Base-by-base conservation (phyloP, 176 grass and related monocot species). In the Oryza officinalis region DNA sequence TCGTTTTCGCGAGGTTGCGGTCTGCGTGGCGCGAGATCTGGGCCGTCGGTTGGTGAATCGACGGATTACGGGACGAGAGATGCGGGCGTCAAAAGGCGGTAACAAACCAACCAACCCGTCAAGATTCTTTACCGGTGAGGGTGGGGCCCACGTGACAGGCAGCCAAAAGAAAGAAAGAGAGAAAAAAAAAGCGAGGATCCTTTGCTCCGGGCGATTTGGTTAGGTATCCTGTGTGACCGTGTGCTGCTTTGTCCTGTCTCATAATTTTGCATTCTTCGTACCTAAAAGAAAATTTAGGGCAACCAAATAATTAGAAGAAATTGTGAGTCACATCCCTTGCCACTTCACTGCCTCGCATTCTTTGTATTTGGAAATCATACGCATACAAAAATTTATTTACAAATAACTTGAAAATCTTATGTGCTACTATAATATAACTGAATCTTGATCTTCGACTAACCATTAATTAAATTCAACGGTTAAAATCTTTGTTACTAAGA, bases 61-160 rank as follows among this genome's bases (percentile, higher is more conserved):
- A 35, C 6, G 5, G 33, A 72, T 59, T n/a, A n/a, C n/a, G n/a
- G 83, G 83, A 4, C 0, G 1, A n/a, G 0, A 0, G 18, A 4
- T 13, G 64, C 11, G 76, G 69, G 40, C 26, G 14, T 60, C 20
- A 23, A 60, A 60, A 60, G 22, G 14, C 27, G 27, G 49, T 67
- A 69, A 47, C 65, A 30, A 74, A 46, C 37, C 69, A 69, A 37
- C 65, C 23, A 74, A 46, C 37, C 69, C 33, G 87, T 7, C 71
- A 44, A 88, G 74, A 78, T 78, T 81, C 84, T 17, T 50, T 15
- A 65, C 86, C 54, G 75, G 67, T 13, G 70, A 20, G 1, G 27
- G 7, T 8, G 37, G 83, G 59, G 25, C 86, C 72, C 88, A 82
- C 83, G 72, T 81, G 83, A 33, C 63, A 5, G 88, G 17, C 47